Base-by-base conservation (phyloP, 306 rosid species). In the Astragalus glycyphyllos region DNA sequence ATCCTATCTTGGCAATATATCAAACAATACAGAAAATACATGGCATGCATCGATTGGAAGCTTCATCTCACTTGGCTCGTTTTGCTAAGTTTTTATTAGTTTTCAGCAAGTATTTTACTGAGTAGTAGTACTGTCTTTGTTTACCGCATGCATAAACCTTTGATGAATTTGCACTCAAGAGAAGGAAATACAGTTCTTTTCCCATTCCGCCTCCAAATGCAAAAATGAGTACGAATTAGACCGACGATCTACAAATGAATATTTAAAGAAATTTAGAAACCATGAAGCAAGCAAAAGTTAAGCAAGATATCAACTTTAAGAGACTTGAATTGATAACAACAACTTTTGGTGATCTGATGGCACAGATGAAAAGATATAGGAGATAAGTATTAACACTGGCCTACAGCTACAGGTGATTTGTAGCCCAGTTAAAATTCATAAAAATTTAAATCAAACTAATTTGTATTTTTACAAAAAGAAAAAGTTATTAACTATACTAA, bases 151-250 rank as follows among this genome's bases (percentile, higher is more conserved):
- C 98, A 89, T 82, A 81, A 83, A 51, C 88, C 92, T 81, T 82
- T 83, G 13, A 42, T 31, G 79, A 80, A 86, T 49, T 89, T 84
- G 63, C 87, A 87, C 47, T 87, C 95, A 23, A 60, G 77, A 0
- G 90, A 83, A 42, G 90, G 89, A 80, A 89, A 87, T 63, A 87
- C 34, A 73, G 87, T 92, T 82, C 85, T 82, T 65, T 80, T 79
- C 71, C 95, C 90, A 83, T 86, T 87, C 68, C 88, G 88, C 70
- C 87, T 87, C 98, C 98, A 89, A 76, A 92, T 92, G 83, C 95
- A 84, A 70, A 89, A 56, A 40, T 77, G 90, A 47, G 74, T 89
- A 45, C 95, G 89, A 78, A 86, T 41, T 70, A 89, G 83, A 69
- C 98, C 98, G 55, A 92, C 92, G 73, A 92, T 84, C 98, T 90